Evolutionary conservation across 768 basidiomycete genomes (phyloP), one percentile per base, ranked within the genome.

Genomic region (Suillus subluteus): DNA sequence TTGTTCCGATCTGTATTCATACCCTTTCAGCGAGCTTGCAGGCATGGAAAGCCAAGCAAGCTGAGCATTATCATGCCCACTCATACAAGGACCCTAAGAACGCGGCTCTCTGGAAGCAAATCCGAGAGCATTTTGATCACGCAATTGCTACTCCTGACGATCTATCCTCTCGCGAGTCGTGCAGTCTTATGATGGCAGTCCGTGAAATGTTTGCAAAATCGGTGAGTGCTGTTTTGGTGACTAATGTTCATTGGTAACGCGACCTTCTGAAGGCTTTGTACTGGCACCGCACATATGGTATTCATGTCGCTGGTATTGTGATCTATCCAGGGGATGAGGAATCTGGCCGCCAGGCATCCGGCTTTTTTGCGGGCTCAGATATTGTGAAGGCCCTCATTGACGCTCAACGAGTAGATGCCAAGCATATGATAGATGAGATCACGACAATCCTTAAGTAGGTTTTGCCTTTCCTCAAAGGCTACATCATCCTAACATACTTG

Each of bases 351-450:
- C 46, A 48, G 46, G 46, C 46, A 11, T 48, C 46, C 5, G n/a
- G 46, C n/a, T 48, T 48, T 48, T 48, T 48, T 48, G 46, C n/a
- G 1, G 46, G 46, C 11, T 48, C 46, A 48, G 11, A 48, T 48
- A 48, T 48, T 48, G 46, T 48, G 12, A 48, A 48, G n/a, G 46
- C 46, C 46, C 46, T 48, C 46, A 48, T 48, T 48, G n/a, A 48
- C 4, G 4, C 46, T 48, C 46, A 48, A 48, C 4, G n/a, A 23
- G 46, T 48, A 0, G 11, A 48, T 48, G 46, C 46, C 46, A 48
- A 48, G 46, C 46, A 48, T 23, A 48, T 46, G 44, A 46, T 46
- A n/a, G 21, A 46, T 46, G 44, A 46, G 44, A 46, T 46, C 21
- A 46, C 21, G 44, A 46, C 44, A 46, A 46, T 46, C 4, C 44